Percentiles rank a stretch among this genome's conserved stretches.
Conservation (phyloP, 257 asterid species). For the Solanum habrochaites region DNA sequence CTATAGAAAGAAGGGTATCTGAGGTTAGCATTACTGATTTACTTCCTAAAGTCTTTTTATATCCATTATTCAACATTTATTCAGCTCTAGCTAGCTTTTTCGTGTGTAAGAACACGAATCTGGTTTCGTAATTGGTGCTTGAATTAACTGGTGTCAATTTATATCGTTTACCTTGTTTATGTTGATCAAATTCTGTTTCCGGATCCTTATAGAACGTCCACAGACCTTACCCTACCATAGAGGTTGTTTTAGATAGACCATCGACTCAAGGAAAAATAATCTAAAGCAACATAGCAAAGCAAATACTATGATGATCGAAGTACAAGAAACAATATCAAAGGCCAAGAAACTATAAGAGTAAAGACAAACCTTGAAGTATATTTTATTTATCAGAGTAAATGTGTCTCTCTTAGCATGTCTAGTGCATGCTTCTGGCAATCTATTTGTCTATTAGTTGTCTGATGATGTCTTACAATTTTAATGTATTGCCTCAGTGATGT, state of each 20-base stretch:
- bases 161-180: not conserved
- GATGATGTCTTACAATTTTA: not conserved
- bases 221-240: too few species aligned
- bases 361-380: not conserved
- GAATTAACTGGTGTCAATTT: not conserved
- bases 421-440: not conserved
- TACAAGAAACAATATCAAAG: not conserved
- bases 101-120: not conserved
- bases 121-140: not conserved
- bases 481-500: not conserved
- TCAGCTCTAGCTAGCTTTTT: not conserved
- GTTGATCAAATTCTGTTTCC: not conserved
- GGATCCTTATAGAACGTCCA: not conserved
- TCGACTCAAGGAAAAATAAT: not conserved
- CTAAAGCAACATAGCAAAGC: not conserved
- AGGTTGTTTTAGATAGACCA: not conserved
- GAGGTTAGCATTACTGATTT: constrained; percentile 25
- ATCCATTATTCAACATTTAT: not conserved
- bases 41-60: not conserved
- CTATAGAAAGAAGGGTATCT: constrained; percentile 52
- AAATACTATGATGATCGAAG: not conserved
- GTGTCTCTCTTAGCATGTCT: not conserved
- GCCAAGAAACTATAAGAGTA: not conserved
- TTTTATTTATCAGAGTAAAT: not conserved
- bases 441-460: not conserved